Conservation (phyloP, 208 protist species). For the Angomonas deanei region DNA sequence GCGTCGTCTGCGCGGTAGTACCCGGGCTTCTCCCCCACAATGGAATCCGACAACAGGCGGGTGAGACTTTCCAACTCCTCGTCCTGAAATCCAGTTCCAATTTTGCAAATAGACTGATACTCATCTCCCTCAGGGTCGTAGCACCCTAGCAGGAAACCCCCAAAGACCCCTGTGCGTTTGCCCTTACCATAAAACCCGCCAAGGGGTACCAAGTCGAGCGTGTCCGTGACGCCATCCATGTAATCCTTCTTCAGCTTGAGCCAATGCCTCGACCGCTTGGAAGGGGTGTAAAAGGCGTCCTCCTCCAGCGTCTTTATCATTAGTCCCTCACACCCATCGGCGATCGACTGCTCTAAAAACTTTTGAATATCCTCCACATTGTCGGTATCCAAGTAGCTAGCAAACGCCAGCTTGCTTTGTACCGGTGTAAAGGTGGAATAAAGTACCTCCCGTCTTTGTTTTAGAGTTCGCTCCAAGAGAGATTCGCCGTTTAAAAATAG, state of each 20-base stretch:
- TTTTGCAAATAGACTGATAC: slow-evolving; percentile 97
- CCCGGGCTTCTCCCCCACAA: slow-evolving; percentile 49
- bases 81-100: slow-evolving; percentile 97
- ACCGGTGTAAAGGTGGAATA: slow-evolving; percentile 61
- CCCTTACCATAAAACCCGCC: slow-evolving; percentile 97
- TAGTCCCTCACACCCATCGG: slow-evolving; percentile 93
- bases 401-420: slow-evolving; percentile 80
- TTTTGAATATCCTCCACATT: slow-evolving; percentile 92
- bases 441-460: slow-evolving; percentile 80
- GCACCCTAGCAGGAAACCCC: slow-evolving; percentile 97
- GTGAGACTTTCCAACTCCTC: slow-evolving; percentile 85
- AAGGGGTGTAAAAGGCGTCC: slow-evolving; percentile 94
- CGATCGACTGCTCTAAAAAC: slow-evolving; percentile 94
- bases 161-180: slow-evolving; percentile 97
- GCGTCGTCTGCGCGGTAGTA: slow-evolving; percentile 76
- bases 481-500: slow-evolving; percentile 97
- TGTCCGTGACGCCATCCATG: slow-evolving; percentile 96
- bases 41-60: slow-evolving; percentile 43
- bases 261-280: slow-evolving; percentile 96
- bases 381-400: slow-evolving; percentile 76
- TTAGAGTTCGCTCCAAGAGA: slow-evolving; percentile 80
- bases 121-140: slow-evolving; percentile 96
- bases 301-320: slow-evolving; percentile 98
- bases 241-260: slow-evolving; percentile 99
- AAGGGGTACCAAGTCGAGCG: slow-evolving; percentile 98